Percentiles rank a stretch among this genome's conserved stretches.
Conservation (phyloP, 2,329 filamentous ascomycete species). For the Boeremia exigua region DNA sequence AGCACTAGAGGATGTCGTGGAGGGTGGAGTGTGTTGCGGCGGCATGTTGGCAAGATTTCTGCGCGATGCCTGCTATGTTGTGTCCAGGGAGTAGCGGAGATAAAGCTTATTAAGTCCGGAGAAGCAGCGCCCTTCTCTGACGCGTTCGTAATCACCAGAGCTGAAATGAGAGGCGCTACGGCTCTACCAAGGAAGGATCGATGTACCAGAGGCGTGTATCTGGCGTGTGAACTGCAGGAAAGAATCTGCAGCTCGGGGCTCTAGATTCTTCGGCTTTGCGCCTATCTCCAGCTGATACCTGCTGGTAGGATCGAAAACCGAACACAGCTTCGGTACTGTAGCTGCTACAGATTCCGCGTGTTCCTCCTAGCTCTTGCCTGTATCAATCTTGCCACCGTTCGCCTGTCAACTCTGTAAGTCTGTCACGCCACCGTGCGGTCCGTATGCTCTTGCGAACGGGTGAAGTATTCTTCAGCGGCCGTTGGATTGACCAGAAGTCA, state of each 20-base stretch:
- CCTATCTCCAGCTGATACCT: constrained; percentile 39
- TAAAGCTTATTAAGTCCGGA: constrained; percentile 36
- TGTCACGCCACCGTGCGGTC: neutral
- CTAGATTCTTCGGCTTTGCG: constrained; percentile 37
- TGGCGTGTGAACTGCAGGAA: constrained; percentile 7
- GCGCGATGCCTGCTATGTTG: neutral
- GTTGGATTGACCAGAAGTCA: neutral
- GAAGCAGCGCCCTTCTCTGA: neutral
- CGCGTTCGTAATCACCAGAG: neutral
- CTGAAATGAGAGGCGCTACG: neutral
- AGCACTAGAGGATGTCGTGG: constrained; percentile 76
- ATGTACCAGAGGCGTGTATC: neutral
- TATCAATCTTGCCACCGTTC: neutral
- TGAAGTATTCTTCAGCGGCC: neutral
- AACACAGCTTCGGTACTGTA: constrained; percentile 17
- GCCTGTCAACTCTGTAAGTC: neutral
- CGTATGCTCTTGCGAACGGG: neutral
- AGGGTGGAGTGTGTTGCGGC: constrained; percentile 70
- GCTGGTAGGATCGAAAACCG: constrained; percentile 25
- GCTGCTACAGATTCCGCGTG: constrained; percentile 15
- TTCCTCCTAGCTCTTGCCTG: neutral
- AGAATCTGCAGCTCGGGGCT: constrained; percentile 25
- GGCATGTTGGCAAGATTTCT: constrained; percentile 60
- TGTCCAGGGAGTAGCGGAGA: constrained; percentile 22
- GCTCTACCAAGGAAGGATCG: neutral